Conservation (phyloP, 768 basidiomycete species). For the Termitomyces sp. region DNA sequence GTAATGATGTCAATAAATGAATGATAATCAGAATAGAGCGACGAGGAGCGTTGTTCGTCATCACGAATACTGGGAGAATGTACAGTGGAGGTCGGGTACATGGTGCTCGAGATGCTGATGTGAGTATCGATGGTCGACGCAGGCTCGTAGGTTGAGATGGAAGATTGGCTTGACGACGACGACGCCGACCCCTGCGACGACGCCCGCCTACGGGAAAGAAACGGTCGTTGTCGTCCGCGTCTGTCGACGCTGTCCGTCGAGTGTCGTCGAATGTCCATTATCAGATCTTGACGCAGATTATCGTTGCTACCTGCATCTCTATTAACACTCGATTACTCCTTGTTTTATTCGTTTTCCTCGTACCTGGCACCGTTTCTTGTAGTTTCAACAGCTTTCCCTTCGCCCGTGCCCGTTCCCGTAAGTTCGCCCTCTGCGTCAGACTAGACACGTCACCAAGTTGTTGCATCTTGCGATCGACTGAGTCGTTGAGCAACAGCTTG, state of each 20-base stretch:
- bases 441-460: slow-evolving; percentile 4
- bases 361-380: slow-evolving; percentile 3
- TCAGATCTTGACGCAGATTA: too few species aligned
- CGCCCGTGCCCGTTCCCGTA: slow-evolving; percentile 12
- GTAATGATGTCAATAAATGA: slow-evolving; percentile 32
- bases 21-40: slow-evolving; percentile 4
- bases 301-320: slow-evolving; percentile 3
- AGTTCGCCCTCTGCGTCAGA: not conserved
- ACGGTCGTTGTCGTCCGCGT: slow-evolving; percentile 19
- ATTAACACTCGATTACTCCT: not conserved
- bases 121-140: slow-evolving; percentile 31
- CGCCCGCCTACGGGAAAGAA: slow-evolving; percentile 25
- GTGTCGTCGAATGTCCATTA: slow-evolving; percentile 19
- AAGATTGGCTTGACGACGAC: slow-evolving; percentile 22
- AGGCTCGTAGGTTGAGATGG: slow-evolving; percentile 19
- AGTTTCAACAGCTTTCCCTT: slow-evolving; percentile 15
- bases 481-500: slow-evolving; percentile 8
- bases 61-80: slow-evolving; percentile 21
- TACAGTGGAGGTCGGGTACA: slow-evolving; percentile 30
- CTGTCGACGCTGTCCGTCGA: not conserved
- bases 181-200: slow-evolving; percentile 12
- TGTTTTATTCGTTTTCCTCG: not conserved
- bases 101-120: slow-evolving; percentile 37
- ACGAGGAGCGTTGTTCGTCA: slow-evolving; percentile 14
- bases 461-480: not conserved